Evolutionary conservation across 2,329 filamentous ascomycete species (phyloP), one percentile per base, ranked within the genome.

Genomic region (Colletotrichum shisoi): DNA sequence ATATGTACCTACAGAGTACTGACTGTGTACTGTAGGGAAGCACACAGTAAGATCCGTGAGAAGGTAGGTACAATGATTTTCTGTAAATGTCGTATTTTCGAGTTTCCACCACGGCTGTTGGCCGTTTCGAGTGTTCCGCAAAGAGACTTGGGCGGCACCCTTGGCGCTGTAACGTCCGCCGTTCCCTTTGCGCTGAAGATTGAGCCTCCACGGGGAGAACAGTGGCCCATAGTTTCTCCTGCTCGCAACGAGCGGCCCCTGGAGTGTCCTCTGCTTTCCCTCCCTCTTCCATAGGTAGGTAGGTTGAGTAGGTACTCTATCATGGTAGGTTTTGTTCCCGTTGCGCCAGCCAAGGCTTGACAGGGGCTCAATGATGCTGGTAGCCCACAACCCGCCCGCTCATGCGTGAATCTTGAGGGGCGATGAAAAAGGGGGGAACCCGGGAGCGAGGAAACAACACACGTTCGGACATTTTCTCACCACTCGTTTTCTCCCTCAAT

Each of bases 361-460:
- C 49, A 65, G 56, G 61, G 27, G 61, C 37, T 39, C 48, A 31
- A 39, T 31, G 15, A n/a, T 19, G n/a, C 9, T 21, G 40, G 27
- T 42, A 64, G 44, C 42, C 64, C 61, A 67, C 54, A 58, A 54
- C 27, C 60, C 48, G 54, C 53, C 48, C 49, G n/a, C 48, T 51
- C 17, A 34, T 56, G 27, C 45, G 64, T 24, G 40, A 59, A 59
- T 64, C 24, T 39, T 56, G 46, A 57, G 39, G 40, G 40, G 27
- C 24, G 40, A 39, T 3, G 24, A 51, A 15, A 44, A 42, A 24
- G 48, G 64, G 64, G 42, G 64, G 34, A 42, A 53, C 60, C 64
- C 51, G 42, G 64, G 34, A 67, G 54, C 46, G 58, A 59, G 61
- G 65, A 65, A 68, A 68, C 65, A 65, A 56, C 42, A 49, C 42